phyloP scores from a whole-genome alignment of 192 early-diverging fungal species.

The Oehlia diaphana region DNA sequence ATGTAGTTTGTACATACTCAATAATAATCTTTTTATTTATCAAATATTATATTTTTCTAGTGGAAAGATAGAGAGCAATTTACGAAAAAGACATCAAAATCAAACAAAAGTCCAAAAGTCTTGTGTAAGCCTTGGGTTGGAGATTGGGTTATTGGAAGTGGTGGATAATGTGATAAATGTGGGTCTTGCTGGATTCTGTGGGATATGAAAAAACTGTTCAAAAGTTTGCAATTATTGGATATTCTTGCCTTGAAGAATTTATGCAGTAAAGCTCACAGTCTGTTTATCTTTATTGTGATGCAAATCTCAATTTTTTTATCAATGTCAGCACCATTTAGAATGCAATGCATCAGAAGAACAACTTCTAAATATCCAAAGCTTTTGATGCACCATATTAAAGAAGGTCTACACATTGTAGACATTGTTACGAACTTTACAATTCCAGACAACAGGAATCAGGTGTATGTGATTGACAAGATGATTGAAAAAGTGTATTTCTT shows the following conservation, averaged over 20 bases:
- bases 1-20: background rate
- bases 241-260: constrained; percentile 16
- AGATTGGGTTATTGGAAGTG: constrained; percentile 24
- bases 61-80: constrained; percentile 24
- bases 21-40: background rate
- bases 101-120: constrained; percentile 19
- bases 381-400: constrained; percentile 3
- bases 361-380: constrained; percentile 20
- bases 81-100: constrained; percentile 20
- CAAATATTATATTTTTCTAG: constrained; percentile 12
- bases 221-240: constrained; percentile 23
- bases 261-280: background rate
- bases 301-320: constrained; percentile 27
- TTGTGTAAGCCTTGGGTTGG: constrained; percentile 13
- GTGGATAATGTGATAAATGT: constrained; percentile 11
- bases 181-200: constrained; percentile 6
- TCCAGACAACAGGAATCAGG: background rate
- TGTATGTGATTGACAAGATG: background rate
- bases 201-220: constrained; percentile 21
- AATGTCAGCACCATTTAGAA: constrained; percentile 20
- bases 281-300: constrained; percentile 24
- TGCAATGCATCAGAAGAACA: constrained; percentile 6
- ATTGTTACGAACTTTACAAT: background rate
- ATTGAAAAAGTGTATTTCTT: constrained; percentile 8
- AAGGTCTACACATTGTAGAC: background rate